These are phyloP conservation scores for Chaetomium cochliodes DNA, from an alignment of 495 filamentous ascomycete genomes.

Conservation along the genomic window DNA sequence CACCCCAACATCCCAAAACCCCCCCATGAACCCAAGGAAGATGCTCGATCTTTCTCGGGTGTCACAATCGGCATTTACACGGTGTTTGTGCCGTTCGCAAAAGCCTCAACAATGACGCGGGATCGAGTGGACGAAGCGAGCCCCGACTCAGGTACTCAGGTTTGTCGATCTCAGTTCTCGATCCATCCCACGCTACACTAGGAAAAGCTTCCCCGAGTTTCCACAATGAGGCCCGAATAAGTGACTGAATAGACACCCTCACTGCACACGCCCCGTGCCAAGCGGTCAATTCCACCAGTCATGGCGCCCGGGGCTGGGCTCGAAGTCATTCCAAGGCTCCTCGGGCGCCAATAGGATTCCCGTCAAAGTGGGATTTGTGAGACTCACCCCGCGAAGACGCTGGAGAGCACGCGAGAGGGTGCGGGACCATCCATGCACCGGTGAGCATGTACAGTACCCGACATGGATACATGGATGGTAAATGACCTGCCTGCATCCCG, in stretches of 20 bases:
- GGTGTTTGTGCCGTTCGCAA: background rate
- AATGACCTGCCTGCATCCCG: slow-evolving; percentile 2
- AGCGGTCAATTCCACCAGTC: slow-evolving; percentile 27
- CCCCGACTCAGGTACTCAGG: background rate
- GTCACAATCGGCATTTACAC: background rate
- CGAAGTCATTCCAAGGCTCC: slow-evolving; percentile 11
- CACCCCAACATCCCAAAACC: background rate
- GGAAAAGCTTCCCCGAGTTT: slow-evolving; percentile 31
- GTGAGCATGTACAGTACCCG: slow-evolving; percentile 13
- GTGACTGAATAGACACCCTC: slow-evolving; percentile 1
- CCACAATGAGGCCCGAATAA: slow-evolving; percentile 22
- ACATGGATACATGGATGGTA: slow-evolving; percentile 16
- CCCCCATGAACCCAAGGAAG: background rate
- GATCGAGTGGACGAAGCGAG: background rate
- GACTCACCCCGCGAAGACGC: slow-evolving; percentile 26
- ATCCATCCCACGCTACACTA: slow-evolving; percentile 31
- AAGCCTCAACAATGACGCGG: background rate
- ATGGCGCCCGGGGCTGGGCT: slow-evolving; percentile 23
- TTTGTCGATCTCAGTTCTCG: slow-evolving; percentile 9
- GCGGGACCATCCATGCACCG: slow-evolving; percentile 15
- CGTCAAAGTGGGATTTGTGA: slow-evolving; percentile 28
- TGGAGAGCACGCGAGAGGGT: background rate
- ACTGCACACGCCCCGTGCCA: slow-evolving; percentile 26
- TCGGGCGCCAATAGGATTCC: slow-evolving; percentile 31
- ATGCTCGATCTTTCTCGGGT: background rate